Evolutionary conservation across 768 basidiomycete genomes (phyloP).

Genomic region (Amanita phalloides): DNA sequence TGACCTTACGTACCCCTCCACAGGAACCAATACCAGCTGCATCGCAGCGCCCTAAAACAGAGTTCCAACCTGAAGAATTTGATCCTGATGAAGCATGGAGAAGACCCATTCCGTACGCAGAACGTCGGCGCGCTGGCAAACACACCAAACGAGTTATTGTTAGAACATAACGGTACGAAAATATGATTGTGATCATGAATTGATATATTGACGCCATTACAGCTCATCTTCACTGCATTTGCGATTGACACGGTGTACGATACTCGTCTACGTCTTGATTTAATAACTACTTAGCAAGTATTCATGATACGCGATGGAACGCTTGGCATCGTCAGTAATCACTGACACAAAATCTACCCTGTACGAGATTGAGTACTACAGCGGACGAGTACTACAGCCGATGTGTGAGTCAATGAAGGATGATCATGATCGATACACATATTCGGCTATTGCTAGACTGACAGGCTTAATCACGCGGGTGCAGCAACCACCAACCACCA

Average conservation of each 20-base stretch:
- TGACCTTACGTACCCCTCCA: slow-evolving; percentile 35
- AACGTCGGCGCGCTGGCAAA: slow-evolving; percentile 70
- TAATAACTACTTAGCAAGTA: background rate
- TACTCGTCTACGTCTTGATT: slow-evolving; percentile 3
- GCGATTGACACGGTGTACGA: background rate
- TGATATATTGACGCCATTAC: slow-evolving; percentile 1
- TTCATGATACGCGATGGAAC: background rate
- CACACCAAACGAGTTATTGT: slow-evolving; percentile 69
- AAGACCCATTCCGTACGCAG: slow-evolving; percentile 60
- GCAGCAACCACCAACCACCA: background rate
- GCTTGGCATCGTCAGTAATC: background rate
- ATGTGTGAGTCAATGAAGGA: background rate
- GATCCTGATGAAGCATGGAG: slow-evolving; percentile 66
- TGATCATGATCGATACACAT: slow-evolving; percentile 4
- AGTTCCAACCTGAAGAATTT: slow-evolving; percentile 36
- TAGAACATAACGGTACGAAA: slow-evolving; percentile 23
- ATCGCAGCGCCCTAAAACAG: slow-evolving; percentile 21
- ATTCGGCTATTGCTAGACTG: background rate
- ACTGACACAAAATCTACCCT: background rate
- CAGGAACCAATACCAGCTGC: slow-evolving; percentile 29
- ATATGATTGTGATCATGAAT: background rate
- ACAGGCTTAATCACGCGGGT: background rate
- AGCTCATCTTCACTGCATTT: background rate
- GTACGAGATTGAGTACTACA: background rate
- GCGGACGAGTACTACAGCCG: background rate